phyloP scores from a whole-genome alignment of 176 grass and related monocot genomes.

The Musa beccarii region DNA sequence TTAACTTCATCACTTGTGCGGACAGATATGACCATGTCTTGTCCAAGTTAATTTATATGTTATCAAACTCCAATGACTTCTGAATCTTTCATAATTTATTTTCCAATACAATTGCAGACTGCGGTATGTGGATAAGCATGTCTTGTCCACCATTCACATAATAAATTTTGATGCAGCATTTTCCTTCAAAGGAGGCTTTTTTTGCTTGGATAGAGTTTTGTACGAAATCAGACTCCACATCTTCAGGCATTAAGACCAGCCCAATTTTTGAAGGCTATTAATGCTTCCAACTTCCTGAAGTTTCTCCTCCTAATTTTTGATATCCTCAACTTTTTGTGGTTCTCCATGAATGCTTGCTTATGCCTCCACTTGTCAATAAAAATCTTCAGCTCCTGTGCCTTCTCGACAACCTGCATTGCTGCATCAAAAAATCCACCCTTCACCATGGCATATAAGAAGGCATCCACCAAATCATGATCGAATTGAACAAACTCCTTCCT shows the following conservation, averaged over 20 bases:
- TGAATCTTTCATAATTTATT: too few relatives aligned
- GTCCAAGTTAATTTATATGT: too few relatives aligned
- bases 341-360: constrained; percentile 98
- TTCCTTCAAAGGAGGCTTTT: neutral
- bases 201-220: neutral
- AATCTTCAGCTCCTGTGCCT: constrained; percentile 88
- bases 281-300: constrained; percentile 86
- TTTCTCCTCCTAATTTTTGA: constrained; percentile 77
- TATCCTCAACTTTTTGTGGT: constrained; percentile 83
- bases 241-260: constrained; percentile 70
- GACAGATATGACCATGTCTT: too few relatives aligned
- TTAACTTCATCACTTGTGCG: too few relatives aligned
- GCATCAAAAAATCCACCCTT: constrained; percentile 98
- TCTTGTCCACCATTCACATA: too few relatives aligned
- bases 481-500: constrained; percentile 53
- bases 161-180: too few relatives aligned
- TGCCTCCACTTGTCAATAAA: constrained; percentile 98
- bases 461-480: constrained; percentile 74
- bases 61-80: too few relatives aligned
- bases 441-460: constrained; percentile 78
- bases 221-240: neutral
- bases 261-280: constrained; percentile 97
- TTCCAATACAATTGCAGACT: too few relatives aligned
- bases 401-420: constrained; percentile 88
- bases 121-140: too few relatives aligned